Evolutionary conservation across 805 yeast species (phyloP), one percentile per base, ranked within the genome.

Genomic region (Pichia deserticola): DNA sequence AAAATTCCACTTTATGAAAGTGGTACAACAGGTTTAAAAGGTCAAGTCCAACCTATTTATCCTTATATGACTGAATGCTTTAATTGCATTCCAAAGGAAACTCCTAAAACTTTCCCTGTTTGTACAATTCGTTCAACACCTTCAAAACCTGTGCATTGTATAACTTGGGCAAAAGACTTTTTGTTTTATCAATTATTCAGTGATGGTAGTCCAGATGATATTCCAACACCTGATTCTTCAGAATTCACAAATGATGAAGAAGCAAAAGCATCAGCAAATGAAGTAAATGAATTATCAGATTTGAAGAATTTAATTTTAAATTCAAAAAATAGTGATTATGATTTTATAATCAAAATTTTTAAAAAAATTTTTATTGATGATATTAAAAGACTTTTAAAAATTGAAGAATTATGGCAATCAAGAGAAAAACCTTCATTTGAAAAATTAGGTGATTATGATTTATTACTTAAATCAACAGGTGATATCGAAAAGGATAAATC

Each of bases 101-200:
- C 95, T 0, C 96, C 97, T 6, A 89, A 86, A 60, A 77, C 93
- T 0, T 93, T 81, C 64, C 97, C 99, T 0, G 97, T 93, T 1
- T 93, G 99, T 65, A 93, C 99, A 0, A 93, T 93, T 51, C 75
- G 99, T 55, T 88, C 97, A 6, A 93, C 99, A 0, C 99, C 99
- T 0, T 87, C 96, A 0, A 89, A 86, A 61, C 97, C 97, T 0
- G 84, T 93, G 6, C 99, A 93, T 62, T 89, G 97, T 65, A 84
- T 93, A 29, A 96, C 95, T 1, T 93, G 99, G 99, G 95, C 97
- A 8, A 93, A 93, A 63, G 88, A 86, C 58, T 95, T 88, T 61
- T 68, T 93, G 46, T 89, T 93, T 62, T 75, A 79, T 28, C 95
- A 89, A 60, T 70, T 93, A 36, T 92, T 89, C 63, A 82, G 81